phyloP scores from a whole-genome alignment of 805 yeast species.

The Torulaspora delbrueckii region DNA sequence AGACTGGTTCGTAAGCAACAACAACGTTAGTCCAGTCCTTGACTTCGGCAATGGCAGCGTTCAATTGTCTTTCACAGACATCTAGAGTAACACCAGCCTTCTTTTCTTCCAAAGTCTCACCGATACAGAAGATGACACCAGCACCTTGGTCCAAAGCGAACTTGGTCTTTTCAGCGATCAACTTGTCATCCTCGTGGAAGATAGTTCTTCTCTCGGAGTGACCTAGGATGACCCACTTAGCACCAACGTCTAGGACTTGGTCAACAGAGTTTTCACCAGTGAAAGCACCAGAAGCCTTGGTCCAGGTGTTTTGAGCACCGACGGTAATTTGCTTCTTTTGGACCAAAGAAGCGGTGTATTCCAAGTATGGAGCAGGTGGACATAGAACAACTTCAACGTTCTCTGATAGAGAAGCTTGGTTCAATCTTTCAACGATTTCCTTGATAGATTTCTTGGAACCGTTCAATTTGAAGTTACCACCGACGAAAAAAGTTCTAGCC shows the following conservation, averaged over 20 bases:
- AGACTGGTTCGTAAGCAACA: slow-evolving; percentile 97
- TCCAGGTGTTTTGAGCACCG: slow-evolving; percentile 88
- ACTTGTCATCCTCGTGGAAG: slow-evolving; percentile 83
- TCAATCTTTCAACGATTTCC: slow-evolving; percentile 77
- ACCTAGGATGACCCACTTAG: slow-evolving; percentile 92
- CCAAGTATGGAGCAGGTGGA: slow-evolving; percentile 92
- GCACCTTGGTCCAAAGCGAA: slow-evolving; percentile 88
- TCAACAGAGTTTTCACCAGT: slow-evolving; percentile 94
- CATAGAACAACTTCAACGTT: slow-evolving; percentile 90
- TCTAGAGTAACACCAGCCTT: slow-evolving; percentile 79
- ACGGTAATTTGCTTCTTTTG: slow-evolving; percentile 69
- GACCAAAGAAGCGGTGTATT: slow-evolving; percentile 63
- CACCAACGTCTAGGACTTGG: slow-evolving; percentile 86
- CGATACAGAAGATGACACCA: slow-evolving; percentile 91
- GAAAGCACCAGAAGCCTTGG: slow-evolving; percentile 90
- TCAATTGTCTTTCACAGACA: slow-evolving; percentile 83
- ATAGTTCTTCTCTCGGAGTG: slow-evolving; percentile 98
- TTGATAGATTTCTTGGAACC: slow-evolving; percentile 85
- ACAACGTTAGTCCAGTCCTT: slow-evolving; percentile 89
- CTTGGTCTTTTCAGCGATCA: slow-evolving; percentile 89
- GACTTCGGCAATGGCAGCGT: slow-evolving; percentile 77
- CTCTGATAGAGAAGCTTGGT: slow-evolving; percentile 67
- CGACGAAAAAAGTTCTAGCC: slow-evolving; percentile 95
- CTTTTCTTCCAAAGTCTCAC: slow-evolving; percentile 96
- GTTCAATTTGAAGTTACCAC: slow-evolving; percentile 99